These are phyloP conservation scores for Lentinus polychrous DNA, from an alignment of 1,284 basidiomycete genomes.

Conservation along the genomic window DNA sequence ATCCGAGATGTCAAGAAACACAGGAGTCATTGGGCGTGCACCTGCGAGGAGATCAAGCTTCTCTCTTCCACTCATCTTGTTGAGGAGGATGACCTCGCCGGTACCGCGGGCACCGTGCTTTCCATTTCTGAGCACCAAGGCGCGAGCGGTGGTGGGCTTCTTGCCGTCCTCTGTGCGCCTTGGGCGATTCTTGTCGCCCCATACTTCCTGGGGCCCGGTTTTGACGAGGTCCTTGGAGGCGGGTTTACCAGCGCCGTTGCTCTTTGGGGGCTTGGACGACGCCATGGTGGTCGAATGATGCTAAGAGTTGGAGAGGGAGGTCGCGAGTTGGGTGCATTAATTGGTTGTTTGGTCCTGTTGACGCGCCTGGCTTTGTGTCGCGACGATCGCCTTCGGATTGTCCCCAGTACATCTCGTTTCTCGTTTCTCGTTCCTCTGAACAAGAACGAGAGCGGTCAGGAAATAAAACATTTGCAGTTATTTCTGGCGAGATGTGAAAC, in stretches of 20 bases:
- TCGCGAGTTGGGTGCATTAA: background rate
- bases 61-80: constrained; percentile 63
- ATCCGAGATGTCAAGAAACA: constrained; percentile 6
- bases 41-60: constrained; percentile 73
- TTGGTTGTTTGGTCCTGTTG: background rate
- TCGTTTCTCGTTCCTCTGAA: too few relatives aligned
- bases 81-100: constrained; percentile 52
- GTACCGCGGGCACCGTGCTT: constrained; percentile 64
- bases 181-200: constrained; percentile 22
- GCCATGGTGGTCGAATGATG: background rate
- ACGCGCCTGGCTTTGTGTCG: background rate
- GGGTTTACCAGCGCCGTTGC: background rate
- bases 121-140: constrained; percentile 67
- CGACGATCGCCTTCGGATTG: too few relatives aligned
- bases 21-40: constrained; percentile 20
- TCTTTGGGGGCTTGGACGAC: background rate
- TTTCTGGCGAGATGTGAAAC: too few relatives aligned
- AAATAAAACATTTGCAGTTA: too few relatives aligned
- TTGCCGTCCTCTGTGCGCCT: constrained; percentile 41
- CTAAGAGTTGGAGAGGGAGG: background rate
- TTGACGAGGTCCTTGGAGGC: constrained; percentile 40
- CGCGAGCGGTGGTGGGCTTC: constrained; percentile 59
- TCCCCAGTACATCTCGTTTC: too few relatives aligned
- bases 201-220: constrained; percentile 46
- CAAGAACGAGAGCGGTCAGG: too few relatives aligned